Evolutionary conservation across 371 early-diverging fungal species (phyloP), one percentile per base, ranked within the genome.

Genomic region (Nematocida sp.): DNA sequence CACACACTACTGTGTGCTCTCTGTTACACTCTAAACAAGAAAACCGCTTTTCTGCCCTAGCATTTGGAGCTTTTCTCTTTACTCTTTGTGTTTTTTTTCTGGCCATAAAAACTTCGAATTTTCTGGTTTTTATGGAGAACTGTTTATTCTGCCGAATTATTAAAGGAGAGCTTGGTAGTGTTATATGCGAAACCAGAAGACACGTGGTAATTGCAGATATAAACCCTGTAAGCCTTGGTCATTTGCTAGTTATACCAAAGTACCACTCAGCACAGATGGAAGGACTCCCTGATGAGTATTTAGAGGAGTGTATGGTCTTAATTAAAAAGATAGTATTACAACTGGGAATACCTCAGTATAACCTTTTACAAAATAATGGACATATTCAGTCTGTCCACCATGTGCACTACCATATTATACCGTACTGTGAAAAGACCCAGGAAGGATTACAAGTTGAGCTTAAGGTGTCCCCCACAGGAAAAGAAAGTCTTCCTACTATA

Each of bases 381-480:
- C 72, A 86, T 69, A 60, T 76, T 11, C 88, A 88, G 72, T 42
- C 55, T 11, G 83, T 88, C 3, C 52, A 18, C n/a, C 88, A 88
- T 72, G 80, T 84, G 13, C 88, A 88, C 70, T 85, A 87, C 55
- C 88, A 88, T 61, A 33, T 88, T 0, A 83, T 86, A 45, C 86
- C 86, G 3, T 86, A 50, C 72, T 45, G 61, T 45, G 61, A 56
- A 40, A 84, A 83, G 4, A 57, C n/a, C 4, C n/a, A 64, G 50
- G 80, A 78, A 42, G 71, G 73, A n/a, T 54, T 86, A 4, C 64
- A 44, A 15, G 60, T 84, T 15, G 33, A 66, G 47, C 74, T 72
- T 64, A 67, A 69, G 20, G 58, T 60, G 6, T 67, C 69, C 23
- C 4, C 15, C 18, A 56, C 4, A 25, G 70, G 42, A 7, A 13